Evolutionary conservation across 371 early-diverging fungal species (phyloP), one percentile per base, ranked within the genome.

Genomic region (Encephalitozoon hellem): DNA sequence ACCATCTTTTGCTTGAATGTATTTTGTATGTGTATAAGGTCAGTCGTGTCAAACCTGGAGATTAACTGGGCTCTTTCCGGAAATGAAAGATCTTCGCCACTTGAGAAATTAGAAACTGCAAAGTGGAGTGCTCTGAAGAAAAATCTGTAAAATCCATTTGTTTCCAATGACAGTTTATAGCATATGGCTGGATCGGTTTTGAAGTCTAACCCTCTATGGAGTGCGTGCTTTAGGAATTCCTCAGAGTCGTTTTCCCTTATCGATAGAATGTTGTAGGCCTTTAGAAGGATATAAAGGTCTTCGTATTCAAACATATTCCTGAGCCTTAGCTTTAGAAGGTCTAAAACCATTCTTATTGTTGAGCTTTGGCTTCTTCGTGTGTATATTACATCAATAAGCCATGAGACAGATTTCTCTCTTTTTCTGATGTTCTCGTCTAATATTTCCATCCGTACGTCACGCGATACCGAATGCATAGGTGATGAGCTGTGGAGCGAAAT

Each of bases 181-280:
- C 43, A 70, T 47, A 70, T 32, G 8, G 32, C 32, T 41, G 52
- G 32, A 15, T 42, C 52, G 18, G 59, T 59, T 21, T 32, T 59
- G 59, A 59, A 59, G 38, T 59, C 59, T 9, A 59, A 21, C 6
- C 59, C 59, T 34, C 59, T 25, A 38, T 59, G 38, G 15, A 59
- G 32, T 38, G 59, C 59, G 15, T 59, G 59, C 59, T 59, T 59
- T n/a, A 59, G 34, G 21, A 59, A 59, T 34, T 28, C 59, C 12
- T 59, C 59, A 21, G 59, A 59, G 21, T 59, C 59, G 18, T 52
- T 52, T 47, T 70, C 52, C 15, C 52, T 28, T 1, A 70, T 49
- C 0, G 32, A 26, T 30, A 70, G 59, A 25, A 70, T 70, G 30
- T 70, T 70, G n/a, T 54, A 70, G n/a, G 52, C 52, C 23, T 70